Evolutionary conservation across 768 basidiomycete genomes (phyloP).

Genomic region (Naganishia vaughanmartiniae): DNA sequence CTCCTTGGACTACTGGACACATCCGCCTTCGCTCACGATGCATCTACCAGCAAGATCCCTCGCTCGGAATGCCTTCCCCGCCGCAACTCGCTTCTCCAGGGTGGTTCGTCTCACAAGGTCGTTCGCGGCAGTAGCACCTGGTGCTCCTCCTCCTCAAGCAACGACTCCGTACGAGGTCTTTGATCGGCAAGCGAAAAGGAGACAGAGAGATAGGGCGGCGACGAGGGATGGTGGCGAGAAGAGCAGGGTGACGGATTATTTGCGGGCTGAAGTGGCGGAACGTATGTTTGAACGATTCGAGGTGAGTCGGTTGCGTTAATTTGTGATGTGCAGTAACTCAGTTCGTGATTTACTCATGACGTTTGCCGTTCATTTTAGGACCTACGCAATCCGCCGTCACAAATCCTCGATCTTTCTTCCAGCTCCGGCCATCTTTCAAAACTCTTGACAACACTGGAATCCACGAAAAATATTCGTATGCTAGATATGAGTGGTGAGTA

Average conservation of each 20-base stretch:
- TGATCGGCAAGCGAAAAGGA: slow-evolving; percentile 71
- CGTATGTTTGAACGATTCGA: slow-evolving; percentile 83
- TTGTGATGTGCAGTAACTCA: background rate
- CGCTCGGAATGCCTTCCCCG: background rate
- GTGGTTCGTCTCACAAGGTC: background rate
- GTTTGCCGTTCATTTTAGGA: slow-evolving; percentile 61
- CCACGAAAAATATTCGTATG: slow-evolving; percentile 71
- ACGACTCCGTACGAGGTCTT: slow-evolving; percentile 77
- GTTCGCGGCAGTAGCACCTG: background rate
- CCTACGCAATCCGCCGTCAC: slow-evolving; percentile 76
- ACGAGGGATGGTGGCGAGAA: slow-evolving; percentile 34
- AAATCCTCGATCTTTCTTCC: slow-evolving; percentile 81
- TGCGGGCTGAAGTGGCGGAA: slow-evolving; percentile 85
- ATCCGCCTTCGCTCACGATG: background rate
- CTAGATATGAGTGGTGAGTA: slow-evolving; percentile 77
- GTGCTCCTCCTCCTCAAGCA: slow-evolving; percentile 30
- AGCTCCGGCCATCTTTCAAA: slow-evolving; percentile 90
- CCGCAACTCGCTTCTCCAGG: background rate
- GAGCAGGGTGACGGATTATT: slow-evolving; percentile 71
- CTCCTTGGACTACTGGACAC: no score
- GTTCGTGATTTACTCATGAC: background rate
- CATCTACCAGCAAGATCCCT: background rate
- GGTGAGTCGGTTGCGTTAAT: slow-evolving; percentile 54
- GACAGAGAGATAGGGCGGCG: slow-evolving; percentile 75
- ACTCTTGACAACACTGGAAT: slow-evolving; percentile 63